phyloP scores from a whole-genome alignment of 2,329 filamentous ascomycete species.

The Raffaelea albimanens region DNA sequence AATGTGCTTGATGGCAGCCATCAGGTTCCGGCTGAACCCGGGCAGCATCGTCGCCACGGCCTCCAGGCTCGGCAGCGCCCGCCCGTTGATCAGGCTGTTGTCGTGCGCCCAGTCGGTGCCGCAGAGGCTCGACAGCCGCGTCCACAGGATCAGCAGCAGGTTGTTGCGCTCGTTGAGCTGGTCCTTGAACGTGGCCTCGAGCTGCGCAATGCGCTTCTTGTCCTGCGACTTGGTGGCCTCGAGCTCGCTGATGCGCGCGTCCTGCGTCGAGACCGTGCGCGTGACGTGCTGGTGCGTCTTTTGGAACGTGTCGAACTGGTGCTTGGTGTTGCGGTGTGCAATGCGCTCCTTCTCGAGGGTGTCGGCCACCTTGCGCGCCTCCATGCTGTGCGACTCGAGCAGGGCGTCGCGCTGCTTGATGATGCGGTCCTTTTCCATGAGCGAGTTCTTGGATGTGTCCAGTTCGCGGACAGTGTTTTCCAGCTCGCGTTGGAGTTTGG shows the following conservation, averaged over 20 bases:
- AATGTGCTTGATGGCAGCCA: conserved; percentile 78
- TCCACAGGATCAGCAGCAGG: conserved; percentile 82
- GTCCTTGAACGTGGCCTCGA: conserved; percentile 76
- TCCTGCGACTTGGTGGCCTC: conserved; percentile 72
- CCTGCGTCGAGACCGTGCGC: conserved; percentile 77
- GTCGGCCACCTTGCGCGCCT: conserved; percentile 75
- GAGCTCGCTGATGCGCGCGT: conserved; percentile 75
- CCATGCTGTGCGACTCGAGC: conserved; percentile 79
- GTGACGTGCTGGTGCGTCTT: conserved; percentile 80
- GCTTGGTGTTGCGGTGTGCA: conserved; percentile 74
- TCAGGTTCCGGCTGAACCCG: conserved; percentile 81
- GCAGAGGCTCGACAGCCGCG: conserved; percentile 73
- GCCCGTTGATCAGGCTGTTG: conserved; percentile 81
- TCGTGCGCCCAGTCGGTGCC: conserved; percentile 87
- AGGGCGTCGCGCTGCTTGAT: conserved; percentile 83
- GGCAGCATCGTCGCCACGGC: conserved; percentile 77
- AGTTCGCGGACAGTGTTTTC: conserved; percentile 78
- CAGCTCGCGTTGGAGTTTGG: conserved; percentile 78
- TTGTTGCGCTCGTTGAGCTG: conserved; percentile 86
- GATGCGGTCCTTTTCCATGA: conserved; percentile 84
- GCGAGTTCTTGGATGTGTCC: conserved; percentile 63
- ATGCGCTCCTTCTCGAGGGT: conserved; percentile 86
- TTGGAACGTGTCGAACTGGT: conserved; percentile 79
- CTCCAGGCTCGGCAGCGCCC: conserved; percentile 72
- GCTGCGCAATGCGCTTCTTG: conserved; percentile 61